These are phyloP conservation scores for Neospermospora avenae DNA, from an alignment of 2,329 filamentous ascomycete species.

Conservation along the genomic window DNA sequence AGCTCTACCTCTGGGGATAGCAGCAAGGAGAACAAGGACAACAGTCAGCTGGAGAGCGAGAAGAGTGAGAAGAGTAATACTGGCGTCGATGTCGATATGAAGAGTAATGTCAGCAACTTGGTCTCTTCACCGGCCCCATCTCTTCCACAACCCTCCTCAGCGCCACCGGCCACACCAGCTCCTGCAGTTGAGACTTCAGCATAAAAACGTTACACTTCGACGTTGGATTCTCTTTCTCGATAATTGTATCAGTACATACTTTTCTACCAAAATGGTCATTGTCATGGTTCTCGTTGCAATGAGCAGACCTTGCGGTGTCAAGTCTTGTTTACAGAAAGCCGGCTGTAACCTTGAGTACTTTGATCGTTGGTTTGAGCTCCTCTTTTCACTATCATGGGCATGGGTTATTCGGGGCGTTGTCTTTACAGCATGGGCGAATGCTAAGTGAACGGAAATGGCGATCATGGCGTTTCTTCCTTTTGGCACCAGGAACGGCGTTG, in stretches of 20 bases:
- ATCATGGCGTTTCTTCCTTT: slow-evolving; percentile 7
- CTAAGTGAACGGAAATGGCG: neutral
- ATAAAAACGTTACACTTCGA: neutral
- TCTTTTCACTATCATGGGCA: neutral
- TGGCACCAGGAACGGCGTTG: neutral
- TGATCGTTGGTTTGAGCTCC: neutral
- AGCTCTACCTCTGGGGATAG: slow-evolving; percentile 47
- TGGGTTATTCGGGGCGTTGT: slow-evolving; percentile 12
- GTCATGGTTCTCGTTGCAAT: neutral
- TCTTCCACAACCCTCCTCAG: slow-evolving; percentile 19
- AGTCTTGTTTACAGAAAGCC: neutral
- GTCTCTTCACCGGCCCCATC: slow-evolving; percentile 47
- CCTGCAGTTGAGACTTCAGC: slow-evolving; percentile 17
- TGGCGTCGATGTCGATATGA: slow-evolving; percentile 58
- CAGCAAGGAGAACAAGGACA: slow-evolving; percentile 64
- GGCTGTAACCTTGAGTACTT: neutral
- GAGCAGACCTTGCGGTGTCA: neutral
- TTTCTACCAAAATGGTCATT: neutral
- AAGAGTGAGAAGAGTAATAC: slow-evolving; percentile 58
- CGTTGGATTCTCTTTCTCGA: neutral
- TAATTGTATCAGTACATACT: slow-evolving; percentile 9
- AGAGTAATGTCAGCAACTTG: slow-evolving; percentile 39
- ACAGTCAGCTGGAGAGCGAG: slow-evolving; percentile 51
- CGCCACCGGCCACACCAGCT: slow-evolving; percentile 28
- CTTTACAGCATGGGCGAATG: neutral